Percentiles rank a stretch among this genome's conserved stretches.
Evolutionary conservation across 495 filamentous ascomycete species (phyloP).

Genomic region (Viridothelium virens): DNA sequence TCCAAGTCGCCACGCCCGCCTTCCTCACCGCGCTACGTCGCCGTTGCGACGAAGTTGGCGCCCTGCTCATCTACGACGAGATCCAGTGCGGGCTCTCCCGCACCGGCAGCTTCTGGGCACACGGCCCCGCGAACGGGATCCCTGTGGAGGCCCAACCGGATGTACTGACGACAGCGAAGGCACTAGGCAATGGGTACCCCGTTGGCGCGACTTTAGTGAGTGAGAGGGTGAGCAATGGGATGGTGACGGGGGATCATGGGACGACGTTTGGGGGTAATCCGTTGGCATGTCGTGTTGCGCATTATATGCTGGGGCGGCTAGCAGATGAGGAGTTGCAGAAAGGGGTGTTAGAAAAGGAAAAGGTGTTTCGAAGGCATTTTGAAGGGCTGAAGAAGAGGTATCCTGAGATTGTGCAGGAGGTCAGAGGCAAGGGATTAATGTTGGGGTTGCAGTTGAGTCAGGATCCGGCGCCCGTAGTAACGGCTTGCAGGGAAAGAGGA

Average conservation of each 20-base stretch:
- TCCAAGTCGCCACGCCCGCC: conserved; percentile 71
- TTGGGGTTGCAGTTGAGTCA: conserved; percentile 71
- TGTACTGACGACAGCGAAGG: conserved; percentile 88
- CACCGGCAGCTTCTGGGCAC: conserved; percentile 86
- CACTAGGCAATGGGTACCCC: conserved; percentile 91
- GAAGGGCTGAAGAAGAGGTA: conserved; percentile 53
- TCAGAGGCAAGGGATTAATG: conserved; percentile 76
- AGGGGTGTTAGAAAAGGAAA: conserved; percentile 55
- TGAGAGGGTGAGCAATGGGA: conserved; percentile 66
- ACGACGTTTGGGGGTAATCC: conserved; percentile 98
- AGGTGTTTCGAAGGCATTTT: conserved; percentile 59
- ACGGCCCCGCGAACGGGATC: conserved; percentile 44
- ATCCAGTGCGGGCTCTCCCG: conserved; percentile 89
- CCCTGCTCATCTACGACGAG: conserved; percentile 88
- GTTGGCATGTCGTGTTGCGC: conserved; percentile 71
- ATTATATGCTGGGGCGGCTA: conserved; percentile 72
- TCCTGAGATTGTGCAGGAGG: conserved; percentile 64
- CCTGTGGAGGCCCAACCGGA: conserved; percentile 81
- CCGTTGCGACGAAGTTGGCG: conserved; percentile 79
- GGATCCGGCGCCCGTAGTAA: conserved; percentile 64
- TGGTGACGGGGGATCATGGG: conserved; percentile 88
- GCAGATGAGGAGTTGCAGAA: conserved; percentile 56
- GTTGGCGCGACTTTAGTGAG: conserved; percentile 87
- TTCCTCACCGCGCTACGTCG: conserved; percentile 71
- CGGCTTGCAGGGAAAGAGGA: conserved; percentile 78